phyloP scores from a whole-genome alignment of 2,329 filamentous ascomycete species.

The Colletotrichum chrysophilum region DNA sequence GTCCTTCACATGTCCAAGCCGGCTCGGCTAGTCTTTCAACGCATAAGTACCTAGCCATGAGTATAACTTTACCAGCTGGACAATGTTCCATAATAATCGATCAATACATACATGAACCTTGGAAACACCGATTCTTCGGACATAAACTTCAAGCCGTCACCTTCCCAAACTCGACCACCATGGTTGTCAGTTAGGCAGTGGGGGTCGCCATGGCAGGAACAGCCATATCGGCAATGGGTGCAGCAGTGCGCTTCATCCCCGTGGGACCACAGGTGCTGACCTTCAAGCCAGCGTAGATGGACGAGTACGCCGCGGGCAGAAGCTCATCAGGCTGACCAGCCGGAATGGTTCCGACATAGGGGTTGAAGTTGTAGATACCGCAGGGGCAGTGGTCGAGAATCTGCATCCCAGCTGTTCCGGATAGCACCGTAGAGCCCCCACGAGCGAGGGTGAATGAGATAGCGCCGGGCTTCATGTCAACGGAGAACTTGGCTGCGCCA shows the following conservation, averaged over 20 bases:
- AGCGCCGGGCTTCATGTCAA: constrained; percentile 51
- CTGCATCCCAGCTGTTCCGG: constrained; percentile 53
- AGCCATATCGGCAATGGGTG: background rate
- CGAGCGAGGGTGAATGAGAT: constrained; percentile 53
- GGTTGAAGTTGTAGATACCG: constrained; percentile 63
- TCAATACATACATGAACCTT: background rate
- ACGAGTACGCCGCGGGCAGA: constrained; percentile 34
- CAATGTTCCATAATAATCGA: background rate
- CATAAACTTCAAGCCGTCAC: background rate
- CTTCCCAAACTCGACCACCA: background rate
- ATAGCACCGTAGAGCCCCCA: constrained; percentile 43
- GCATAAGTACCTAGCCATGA: background rate
- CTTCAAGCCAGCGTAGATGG: constrained; percentile 30
- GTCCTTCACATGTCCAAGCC: background rate
- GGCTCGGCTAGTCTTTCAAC: background rate
- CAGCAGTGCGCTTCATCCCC: background rate
- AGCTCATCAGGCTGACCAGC: constrained; percentile 38
- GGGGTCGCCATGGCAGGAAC: background rate
- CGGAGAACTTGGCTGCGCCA: constrained; percentile 46
- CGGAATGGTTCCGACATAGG: constrained; percentile 57
- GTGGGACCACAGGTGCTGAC: constrained; percentile 29
- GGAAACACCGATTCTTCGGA: background rate
- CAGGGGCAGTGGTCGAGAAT: constrained; percentile 54
- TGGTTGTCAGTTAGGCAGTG: background rate
- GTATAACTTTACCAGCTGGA: background rate